Conservation (phyloP, 306 rosid genomes). For the Fagus crenata region DNA sequence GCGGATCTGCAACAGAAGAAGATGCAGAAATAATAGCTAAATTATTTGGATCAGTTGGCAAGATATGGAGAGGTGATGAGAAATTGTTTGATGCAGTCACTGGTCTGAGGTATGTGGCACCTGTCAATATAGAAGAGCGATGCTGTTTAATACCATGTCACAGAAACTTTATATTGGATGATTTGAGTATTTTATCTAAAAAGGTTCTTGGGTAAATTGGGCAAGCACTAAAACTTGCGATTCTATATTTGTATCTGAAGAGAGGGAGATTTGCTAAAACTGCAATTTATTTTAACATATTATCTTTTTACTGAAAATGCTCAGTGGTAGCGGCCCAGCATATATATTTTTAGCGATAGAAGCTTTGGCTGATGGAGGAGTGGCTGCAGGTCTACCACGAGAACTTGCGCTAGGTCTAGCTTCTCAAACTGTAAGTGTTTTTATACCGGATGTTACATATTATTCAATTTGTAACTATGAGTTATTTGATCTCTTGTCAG, state of each 20-base stretch:
- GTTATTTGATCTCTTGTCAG: not conserved
- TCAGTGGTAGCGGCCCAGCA: slow-evolving; percentile 99
- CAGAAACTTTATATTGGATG: not conserved
- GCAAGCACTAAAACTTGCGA: not conserved
- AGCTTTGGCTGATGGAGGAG: slow-evolving; percentile 99
- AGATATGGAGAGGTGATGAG: slow-evolving; percentile 85
- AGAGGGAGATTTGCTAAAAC: not conserved
- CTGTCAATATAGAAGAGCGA: not conserved
- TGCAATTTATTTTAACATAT: slow-evolving; percentile 9
- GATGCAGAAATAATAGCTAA: slow-evolving; percentile 67
- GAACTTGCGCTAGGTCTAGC: slow-evolving; percentile 87
- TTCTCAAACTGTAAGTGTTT: slow-evolving; percentile 86
- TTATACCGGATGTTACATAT: slow-evolving; percentile 8
- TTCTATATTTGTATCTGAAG: not conserved
- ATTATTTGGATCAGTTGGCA: slow-evolving; percentile 88
- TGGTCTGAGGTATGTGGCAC: slow-evolving; percentile 71
- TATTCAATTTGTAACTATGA: slow-evolving; percentile 11
- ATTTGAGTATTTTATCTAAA: not conserved
- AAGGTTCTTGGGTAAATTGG: not conserved
- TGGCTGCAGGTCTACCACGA: slow-evolving; percentile 96
- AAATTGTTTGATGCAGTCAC: slow-evolving; percentile 87
- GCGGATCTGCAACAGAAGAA: slow-evolving; percentile 76
- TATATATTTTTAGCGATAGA: slow-evolving; percentile 85
- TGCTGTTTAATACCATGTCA: not conserved
- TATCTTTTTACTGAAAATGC: slow-evolving; percentile 26